phyloP scores from a whole-genome alignment of 164 flowering plant species.

The Aristolochia contorta region DNA sequence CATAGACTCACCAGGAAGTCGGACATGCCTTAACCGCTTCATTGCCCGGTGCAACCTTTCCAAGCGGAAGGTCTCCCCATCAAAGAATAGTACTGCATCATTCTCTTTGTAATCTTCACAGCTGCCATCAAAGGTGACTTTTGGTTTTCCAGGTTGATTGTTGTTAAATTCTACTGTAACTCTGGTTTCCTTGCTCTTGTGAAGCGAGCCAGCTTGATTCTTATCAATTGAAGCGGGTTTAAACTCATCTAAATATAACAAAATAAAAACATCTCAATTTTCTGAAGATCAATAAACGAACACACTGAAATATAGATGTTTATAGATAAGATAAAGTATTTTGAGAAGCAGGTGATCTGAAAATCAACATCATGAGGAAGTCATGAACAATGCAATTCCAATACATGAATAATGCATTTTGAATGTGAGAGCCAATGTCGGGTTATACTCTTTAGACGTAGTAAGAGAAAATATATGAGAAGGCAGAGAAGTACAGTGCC shows the following conservation, averaged over 20 bases:
- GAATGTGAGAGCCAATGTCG: no score
- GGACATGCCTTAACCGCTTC: conserved; percentile 68
- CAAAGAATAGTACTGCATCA: conserved; percentile 85
- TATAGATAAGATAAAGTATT: no score
- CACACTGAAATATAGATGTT: neutral
- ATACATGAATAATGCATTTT: no score
- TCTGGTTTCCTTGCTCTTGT: conserved; percentile 71
- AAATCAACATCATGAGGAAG: neutral
- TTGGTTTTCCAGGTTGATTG: conserved; percentile 77
- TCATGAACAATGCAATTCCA: no score
- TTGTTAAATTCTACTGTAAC: conserved; percentile 75
- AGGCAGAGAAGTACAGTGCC: no score
- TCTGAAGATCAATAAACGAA: neutral
- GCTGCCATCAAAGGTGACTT: conserved; percentile 66
- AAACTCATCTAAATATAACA: conserved; percentile 45
- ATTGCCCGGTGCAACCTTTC: conserved; percentile 84
- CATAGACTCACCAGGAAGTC: conserved; percentile 55
- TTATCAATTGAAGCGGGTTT: conserved; percentile 90
- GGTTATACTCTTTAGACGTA: no score
- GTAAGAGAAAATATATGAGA: no score
- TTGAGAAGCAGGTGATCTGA: neutral
- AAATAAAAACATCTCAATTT: neutral
- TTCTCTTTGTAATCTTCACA: conserved; percentile 81
- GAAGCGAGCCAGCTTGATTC: conserved; percentile 59
- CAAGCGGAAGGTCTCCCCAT: conserved; percentile 62